A percentile compares a stretch with the other conserved stretches of the same genome.
These are phyloP conservation scores for Verticillium klebahnii DNA, from an alignment of 2,329 filamentous ascomycete species.

Conservation along the genomic window DNA sequence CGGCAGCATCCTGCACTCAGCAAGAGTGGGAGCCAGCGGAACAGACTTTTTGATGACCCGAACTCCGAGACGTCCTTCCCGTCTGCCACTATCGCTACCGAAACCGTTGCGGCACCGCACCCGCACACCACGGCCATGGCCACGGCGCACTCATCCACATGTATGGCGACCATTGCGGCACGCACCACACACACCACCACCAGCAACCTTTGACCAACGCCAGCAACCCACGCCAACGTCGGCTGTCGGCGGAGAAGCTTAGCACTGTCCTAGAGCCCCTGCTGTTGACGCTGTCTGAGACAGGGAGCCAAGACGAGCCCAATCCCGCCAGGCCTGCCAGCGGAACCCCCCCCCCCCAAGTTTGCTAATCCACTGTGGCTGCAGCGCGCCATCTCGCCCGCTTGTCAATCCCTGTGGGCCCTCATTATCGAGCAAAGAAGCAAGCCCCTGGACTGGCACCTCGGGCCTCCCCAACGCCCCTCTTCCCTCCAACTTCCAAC, in stretches of 20 bases:
- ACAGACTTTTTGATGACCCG: not conserved
- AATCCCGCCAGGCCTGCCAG: not conserved
- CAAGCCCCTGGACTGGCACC: not conserved
- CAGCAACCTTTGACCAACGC: not conserved
- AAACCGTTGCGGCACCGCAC: not conserved
- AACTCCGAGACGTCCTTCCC: not conserved
- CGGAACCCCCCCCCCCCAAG: not conserved
- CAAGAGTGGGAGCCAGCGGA: not conserved
- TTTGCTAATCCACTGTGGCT: not conserved
- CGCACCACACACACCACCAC: not conserved
- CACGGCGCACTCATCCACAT: not conserved
- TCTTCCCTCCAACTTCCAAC: too few species aligned
- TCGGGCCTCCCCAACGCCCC: not conserved
- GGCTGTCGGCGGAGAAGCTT: not conserved
- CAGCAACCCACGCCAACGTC: not conserved
- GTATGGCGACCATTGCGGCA: not conserved
- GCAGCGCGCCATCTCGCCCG: not conserved
- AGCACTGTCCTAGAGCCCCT: not conserved
- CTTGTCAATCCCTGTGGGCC: not conserved
- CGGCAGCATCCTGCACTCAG: not conserved
- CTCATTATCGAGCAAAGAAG: not conserved
- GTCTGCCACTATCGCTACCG: not conserved
- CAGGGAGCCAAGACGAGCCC: not conserved
- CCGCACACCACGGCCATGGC: not conserved
- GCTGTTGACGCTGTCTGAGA: not conserved